Evolutionary conservation across 1,284 basidiomycete genomes (phyloP).

Genomic region (Ceraceosorus guamensis): DNA sequence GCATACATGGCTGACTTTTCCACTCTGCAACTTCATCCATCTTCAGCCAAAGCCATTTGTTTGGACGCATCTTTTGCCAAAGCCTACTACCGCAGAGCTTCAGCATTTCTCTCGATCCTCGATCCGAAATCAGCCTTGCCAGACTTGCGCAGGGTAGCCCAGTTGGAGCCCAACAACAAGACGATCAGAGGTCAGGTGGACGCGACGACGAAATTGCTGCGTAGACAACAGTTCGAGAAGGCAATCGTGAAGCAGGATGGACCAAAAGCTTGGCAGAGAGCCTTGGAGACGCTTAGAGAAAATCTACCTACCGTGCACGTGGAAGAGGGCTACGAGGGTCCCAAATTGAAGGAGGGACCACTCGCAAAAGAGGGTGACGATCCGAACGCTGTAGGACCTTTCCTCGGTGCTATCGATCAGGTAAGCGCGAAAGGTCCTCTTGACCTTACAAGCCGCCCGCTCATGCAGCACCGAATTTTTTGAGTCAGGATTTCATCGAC

Average conservation of each 20-base stretch:
- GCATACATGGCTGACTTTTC: not conserved
- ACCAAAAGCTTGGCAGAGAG: slow-evolving; percentile 26
- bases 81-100: slow-evolving; percentile 83
- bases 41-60: slow-evolving; percentile 70
- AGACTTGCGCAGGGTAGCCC: slow-evolving; percentile 55
- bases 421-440: too few species aligned
- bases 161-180: slow-evolving; percentile 81
- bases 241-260: slow-evolving; percentile 40
- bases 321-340: too few species aligned
- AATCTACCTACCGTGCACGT: too few species aligned
- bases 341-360: too few species aligned
- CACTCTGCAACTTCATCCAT: not conserved
- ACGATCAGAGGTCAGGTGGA: slow-evolving; percentile 71
- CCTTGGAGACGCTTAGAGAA: slow-evolving; percentile 9
- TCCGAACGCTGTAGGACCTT: slow-evolving; percentile 7
- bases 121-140: slow-evolving; percentile 42
- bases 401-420: slow-evolving; percentile 45
- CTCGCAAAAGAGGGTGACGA: slow-evolving; percentile 65
- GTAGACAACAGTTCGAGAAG: slow-evolving; percentile 49
- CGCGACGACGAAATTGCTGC: slow-evolving; percentile 80
- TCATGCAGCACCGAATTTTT: too few species aligned
- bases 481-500: slow-evolving; percentile 63
- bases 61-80: slow-evolving; percentile 86
- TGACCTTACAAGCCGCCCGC: too few species aligned
- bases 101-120: slow-evolving; percentile 81